phyloP scores from a whole-genome alignment of 805 yeast species.

The Ogataea paraovalis region DNA sequence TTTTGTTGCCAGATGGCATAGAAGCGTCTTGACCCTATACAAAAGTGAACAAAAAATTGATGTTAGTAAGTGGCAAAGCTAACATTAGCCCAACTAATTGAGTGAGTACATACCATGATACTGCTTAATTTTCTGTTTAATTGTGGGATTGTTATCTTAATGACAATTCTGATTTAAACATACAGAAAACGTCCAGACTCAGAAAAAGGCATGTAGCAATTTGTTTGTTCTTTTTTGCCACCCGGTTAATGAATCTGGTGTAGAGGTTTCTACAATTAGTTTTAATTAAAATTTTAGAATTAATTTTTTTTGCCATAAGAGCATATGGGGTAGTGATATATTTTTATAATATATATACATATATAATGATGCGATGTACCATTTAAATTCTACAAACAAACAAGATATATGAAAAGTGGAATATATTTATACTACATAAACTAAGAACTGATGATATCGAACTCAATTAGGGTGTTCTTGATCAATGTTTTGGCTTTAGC shows the following conservation, averaged over 20 bases:
- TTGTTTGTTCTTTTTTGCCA: background rate
- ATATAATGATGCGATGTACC: too few relatives aligned
- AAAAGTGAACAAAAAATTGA: background rate
- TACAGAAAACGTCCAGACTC: background rate
- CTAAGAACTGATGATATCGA: constrained; percentile 4
- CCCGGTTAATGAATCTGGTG: background rate
- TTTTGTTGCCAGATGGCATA: constrained; percentile 31
- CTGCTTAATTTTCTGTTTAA: background rate
- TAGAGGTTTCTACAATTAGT: too few relatives aligned
- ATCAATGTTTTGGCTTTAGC: constrained; percentile 13
- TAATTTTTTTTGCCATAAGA: too few relatives aligned
- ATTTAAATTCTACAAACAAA: too few relatives aligned
- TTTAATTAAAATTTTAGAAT: too few relatives aligned
- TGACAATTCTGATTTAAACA: too few relatives aligned
- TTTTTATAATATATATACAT: too few relatives aligned
- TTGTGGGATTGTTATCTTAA: too few relatives aligned
- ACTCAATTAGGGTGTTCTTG: constrained; percentile 13
- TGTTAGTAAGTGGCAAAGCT: constrained; percentile 8
- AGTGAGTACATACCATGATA: background rate
- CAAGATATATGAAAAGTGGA: too few relatives aligned
- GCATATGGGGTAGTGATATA: too few relatives aligned
- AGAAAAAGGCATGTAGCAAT: too few relatives aligned
- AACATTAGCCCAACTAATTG: background rate
- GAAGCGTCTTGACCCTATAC: constrained; percentile 34
- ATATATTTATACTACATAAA: too few relatives aligned